Base-by-base conservation (phyloP, 192 early-diverging fungal species). In the Geranomyces michiganensis region DNA sequence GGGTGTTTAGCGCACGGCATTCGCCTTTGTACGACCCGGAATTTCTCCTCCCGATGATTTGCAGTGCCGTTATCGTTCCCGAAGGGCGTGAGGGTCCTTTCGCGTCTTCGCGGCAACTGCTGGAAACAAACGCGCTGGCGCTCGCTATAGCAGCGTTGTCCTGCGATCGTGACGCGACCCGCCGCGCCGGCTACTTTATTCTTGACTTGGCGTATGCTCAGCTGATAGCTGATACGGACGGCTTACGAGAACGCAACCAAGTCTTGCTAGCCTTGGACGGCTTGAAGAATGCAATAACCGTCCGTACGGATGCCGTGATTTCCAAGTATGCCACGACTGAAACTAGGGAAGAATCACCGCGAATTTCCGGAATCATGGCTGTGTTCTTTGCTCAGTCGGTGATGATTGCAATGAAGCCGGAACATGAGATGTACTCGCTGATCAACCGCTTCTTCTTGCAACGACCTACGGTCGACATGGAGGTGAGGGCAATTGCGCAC, bases 381-480 rank as follows among this genome's bases (percentile, higher is more conserved):
- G 49, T 87, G 3, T 93, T 93, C 80, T 79, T 90, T 32, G 87
- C 89, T 0, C 88, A 92, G 62, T 76, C 85, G 0, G 56, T 93
- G 6, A 72, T 80, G 26, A 81, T 90, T 10, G 30, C 91, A 6
- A 62, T 90, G 24, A 87, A 85, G 58, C 92, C 93, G 6, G 92
- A 88, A 15, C 84, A 88, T 70, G 88, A 86, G 41, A 88, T 95
- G 88, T 91, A 90, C 73, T 85, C 91, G 22, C 74, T 85, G 31
- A 79, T 95, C 49, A 89, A 92, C 51, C 84, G 83, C 45, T 95
- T 94, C 76, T 82, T 91, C 21, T 79, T 92, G 27, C 88, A 91
- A 62, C 78, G 89, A 26, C 86, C 90, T 10, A 66, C 85, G 1
- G 79, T 95, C 22, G 92, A 93, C 78, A 76, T 93, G 46, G 60